Evolutionary conservation across 441 rosid genomes (phyloP), one percentile per base, ranked within the genome.

Genomic region (Arabidopsis lyrata): DNA sequence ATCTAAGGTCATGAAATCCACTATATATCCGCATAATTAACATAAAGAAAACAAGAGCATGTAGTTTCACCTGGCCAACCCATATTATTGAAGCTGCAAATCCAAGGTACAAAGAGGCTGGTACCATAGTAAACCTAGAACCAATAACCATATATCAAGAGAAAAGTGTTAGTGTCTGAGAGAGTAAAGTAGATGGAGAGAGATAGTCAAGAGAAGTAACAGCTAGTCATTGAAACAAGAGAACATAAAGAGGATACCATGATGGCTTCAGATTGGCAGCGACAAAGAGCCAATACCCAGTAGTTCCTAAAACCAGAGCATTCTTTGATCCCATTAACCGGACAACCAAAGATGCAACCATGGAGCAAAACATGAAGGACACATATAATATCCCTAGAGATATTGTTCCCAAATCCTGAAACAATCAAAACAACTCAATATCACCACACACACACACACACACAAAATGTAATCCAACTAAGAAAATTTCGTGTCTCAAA

Each of bases 21-120:
- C 5, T 67, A 29, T 8, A 27, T 18, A 35, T 3, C 39, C 32
- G 42, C 13, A 72, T 49, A 13, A 54, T 35, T 31, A 49, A 58
- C 18, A 68, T n/a, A 36, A 72, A 15, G 63, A 60, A 48, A 59
- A 53, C 38, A 15, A 4, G 70, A 83, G 18, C 65, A 72, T 29
- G 64, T 36, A 63, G 42, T 36, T 12, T 48, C 71, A 95, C 99
- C 97, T 95, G 83, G 73, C 97, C 99, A 76, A 95, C 96, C 97
- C 99, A 95, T 71, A 92, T 90, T 14, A 95, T 87, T 24, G 99
- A 95, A 73, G 99, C 93, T 35, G 91, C 72, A 82, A 95, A 92
- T 15, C 97, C 99, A 68, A 95, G 91, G 74, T 90, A 95, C 35
- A 92, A 44, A 54, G 97, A 90, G 71, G 93, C 91, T 13, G 97